Evolutionary conservation across 768 basidiomycete species (phyloP), one percentile per base, ranked within the genome.

Genomic region (Tricholoma hemisulphureum): DNA sequence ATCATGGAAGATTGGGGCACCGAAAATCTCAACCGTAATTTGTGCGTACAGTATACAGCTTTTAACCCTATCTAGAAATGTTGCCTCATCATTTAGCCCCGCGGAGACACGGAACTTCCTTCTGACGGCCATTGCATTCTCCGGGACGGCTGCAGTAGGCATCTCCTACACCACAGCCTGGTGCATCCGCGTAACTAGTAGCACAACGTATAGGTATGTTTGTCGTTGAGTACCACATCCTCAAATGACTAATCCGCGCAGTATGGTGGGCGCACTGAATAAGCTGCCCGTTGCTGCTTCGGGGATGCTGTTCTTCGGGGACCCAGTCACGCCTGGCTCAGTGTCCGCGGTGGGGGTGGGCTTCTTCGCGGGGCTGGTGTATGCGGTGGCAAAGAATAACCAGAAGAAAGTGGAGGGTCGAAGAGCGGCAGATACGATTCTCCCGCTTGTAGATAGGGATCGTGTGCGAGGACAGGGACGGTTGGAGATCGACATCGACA

Each of bases 81-180:
- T 57, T 60, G 24, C 56, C 55, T 23, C 52, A 50, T n/a, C 53
- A 32, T 61, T 37, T 69, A 98, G 95, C 81, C 97, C 97, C 11
- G 78, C 79, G 51, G 87, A 89, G 64, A 89, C 87, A 18, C 86
- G 95, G 45, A 80, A 77, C 35, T 79, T 93, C 63, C 78, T 99
- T 51, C 74, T 98, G 20, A 86, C 83, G 61, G 91, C 94, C 2
- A 98, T 98, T 67, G 89, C 85, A 3, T 95, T 98, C 73, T 98
- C 96, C 21, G 97, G 97, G n/a, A 93, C 93, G 0, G 95, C 92
- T 5, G 96, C 97, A 4, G 97, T 97, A 28, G 93, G 93, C 46
- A 99, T 99, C 66, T 98, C 95, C 11, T 99, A 95, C 70, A 94
- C 95, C 7, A 99, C 97, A 7, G 96, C 97, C 9, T 99, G 97